Evolutionary conservation across 108 stramenopile species (phyloP).

Genomic region (Asterionellopsis glacialis): DNA sequence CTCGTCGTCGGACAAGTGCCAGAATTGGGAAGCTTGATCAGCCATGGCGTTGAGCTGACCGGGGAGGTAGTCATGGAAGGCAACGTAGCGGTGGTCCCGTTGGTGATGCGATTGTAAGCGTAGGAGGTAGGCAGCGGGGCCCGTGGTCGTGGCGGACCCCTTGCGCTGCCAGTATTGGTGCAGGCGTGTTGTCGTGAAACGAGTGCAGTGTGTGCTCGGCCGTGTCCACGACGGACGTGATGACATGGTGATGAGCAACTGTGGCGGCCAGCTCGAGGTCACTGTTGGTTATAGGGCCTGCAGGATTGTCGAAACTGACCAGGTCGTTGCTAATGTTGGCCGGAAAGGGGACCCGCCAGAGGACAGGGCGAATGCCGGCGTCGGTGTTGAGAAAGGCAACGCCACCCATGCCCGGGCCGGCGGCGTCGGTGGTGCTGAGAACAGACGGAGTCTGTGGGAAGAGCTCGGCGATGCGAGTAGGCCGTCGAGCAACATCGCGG

Average conservation of each 20-base stretch:
- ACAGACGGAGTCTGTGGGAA: slow-evolving; percentile 20
- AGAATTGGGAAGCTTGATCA: slow-evolving; percentile 1
- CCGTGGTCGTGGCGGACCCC: slow-evolving; percentile 25
- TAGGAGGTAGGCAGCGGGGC: slow-evolving; percentile 35
- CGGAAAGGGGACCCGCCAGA: slow-evolving; percentile 1
- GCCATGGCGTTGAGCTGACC: slow-evolving; percentile 17
- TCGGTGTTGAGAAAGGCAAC: background rate
- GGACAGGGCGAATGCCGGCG: background rate
- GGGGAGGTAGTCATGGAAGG: slow-evolving; percentile 17
- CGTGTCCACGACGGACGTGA: background rate
- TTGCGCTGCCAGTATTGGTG: slow-evolving; percentile 11
- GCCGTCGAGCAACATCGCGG: slow-evolving; percentile 7
- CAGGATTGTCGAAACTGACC: slow-evolving; percentile 6
- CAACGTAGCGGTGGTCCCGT: slow-evolving; percentile 22
- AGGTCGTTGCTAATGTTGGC: background rate
- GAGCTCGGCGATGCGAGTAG: slow-evolving; percentile 33
- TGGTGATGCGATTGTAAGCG: slow-evolving; percentile 24
- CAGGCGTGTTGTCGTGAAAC: background rate
- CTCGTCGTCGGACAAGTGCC: slow-evolving; percentile 5
- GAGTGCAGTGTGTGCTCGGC: slow-evolving; percentile 4
- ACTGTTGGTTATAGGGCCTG: slow-evolving; percentile 23
- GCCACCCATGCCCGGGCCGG: slow-evolving; percentile 25
- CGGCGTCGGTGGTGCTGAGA: slow-evolving; percentile 24
- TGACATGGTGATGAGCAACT: background rate
- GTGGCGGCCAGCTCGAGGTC: slow-evolving; percentile 32